Conservation (phyloP, 2,329 filamentous ascomycete genomes). For the Fusarium transvaalense region DNA sequence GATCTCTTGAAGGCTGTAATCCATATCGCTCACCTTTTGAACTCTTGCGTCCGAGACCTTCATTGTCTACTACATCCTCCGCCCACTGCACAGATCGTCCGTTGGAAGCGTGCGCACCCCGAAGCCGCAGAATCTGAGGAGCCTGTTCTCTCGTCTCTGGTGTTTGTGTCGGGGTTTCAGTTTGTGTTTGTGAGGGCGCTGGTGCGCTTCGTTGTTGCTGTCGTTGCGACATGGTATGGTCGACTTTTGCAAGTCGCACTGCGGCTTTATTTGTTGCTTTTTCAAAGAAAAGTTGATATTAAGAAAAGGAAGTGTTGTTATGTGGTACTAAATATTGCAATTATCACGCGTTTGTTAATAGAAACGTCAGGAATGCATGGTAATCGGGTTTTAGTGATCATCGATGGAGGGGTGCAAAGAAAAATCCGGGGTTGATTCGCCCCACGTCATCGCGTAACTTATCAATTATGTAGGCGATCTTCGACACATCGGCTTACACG, state of each 20-base stretch:
- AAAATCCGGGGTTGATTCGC: conserved; percentile 36
- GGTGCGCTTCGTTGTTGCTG: conserved; percentile 48
- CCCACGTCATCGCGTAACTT: conserved; percentile 35
- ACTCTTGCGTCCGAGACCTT: conserved; percentile 91
- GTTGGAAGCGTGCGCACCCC: conserved; percentile 61
- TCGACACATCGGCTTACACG: background rate
- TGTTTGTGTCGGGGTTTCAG: conserved; percentile 48
- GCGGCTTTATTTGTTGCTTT: background rate
- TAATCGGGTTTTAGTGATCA: conserved; percentile 21
- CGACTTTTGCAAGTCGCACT: background rate
- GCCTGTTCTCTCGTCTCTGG: conserved; percentile 49
- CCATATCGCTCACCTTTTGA: conserved; percentile 78
- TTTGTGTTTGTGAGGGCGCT: conserved; percentile 54
- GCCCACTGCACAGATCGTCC: conserved; percentile 87
- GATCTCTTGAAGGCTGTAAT: background rate
- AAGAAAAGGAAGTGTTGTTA: background rate
- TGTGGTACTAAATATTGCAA: background rate
- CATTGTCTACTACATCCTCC: conserved; percentile 93
- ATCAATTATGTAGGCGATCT: conserved; percentile 20
- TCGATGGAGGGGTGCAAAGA: conserved; percentile 35
- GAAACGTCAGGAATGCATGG: conserved; percentile 32
- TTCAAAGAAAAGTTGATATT: background rate
- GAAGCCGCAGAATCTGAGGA: conserved; percentile 62
- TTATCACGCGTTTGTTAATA: conserved; percentile 31
- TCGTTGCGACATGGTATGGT: conserved; percentile 51